Percentiles rank a stretch among this genome's conserved stretches.
Conservation (phyloP, 192 early-diverging fungal species). For the Backusella circina region DNA sequence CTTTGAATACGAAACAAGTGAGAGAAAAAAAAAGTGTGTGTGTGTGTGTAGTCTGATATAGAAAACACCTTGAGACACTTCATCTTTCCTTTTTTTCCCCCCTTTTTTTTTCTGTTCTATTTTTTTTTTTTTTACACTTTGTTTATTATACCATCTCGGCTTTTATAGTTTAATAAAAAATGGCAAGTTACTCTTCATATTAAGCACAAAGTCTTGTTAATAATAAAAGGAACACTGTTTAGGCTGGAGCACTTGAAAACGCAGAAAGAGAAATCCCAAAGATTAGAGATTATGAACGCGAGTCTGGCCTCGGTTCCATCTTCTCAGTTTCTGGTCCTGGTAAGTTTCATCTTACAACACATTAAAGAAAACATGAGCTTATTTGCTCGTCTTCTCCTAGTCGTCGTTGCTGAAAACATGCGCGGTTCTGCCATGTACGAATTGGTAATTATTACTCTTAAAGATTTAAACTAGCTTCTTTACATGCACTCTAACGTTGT, state of each 20-base stretch:
- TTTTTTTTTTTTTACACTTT: background rate
- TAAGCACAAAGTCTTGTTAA: too few species aligned
- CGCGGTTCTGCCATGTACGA: slow-evolving; percentile 96
- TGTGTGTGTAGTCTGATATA: background rate
- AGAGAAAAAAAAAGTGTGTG: background rate
- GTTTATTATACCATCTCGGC: background rate
- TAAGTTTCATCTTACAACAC: slow-evolving; percentile 33
- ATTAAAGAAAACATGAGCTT: background rate
- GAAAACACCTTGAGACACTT: background rate
- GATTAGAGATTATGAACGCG: slow-evolving; percentile 84
- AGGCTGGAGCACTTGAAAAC: slow-evolving; percentile 91
- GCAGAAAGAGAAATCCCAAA: slow-evolving; percentile 77
- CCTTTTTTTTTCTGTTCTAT: background rate
- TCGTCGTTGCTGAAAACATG: slow-evolving; percentile 99
- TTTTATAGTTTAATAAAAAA: slow-evolving; percentile 3
- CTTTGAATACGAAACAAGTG: background rate
- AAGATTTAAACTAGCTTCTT: background rate
- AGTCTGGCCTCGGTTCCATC: slow-evolving; percentile 86
- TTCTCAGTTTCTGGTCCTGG: slow-evolving; percentile 99
- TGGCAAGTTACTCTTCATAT: slow-evolving; percentile 7
- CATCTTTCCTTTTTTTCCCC: background rate
- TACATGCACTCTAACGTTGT: background rate
- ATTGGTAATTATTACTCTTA: slow-evolving; percentile 65
- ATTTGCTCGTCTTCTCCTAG: slow-evolving; percentile 43
- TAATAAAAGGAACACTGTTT: background rate